A percentile compares a stretch with the other conserved stretches of the same genome.
These are phyloP conservation scores for Ormosia semicastrata DNA, from an alignment of 306 rosid species.

Conservation along the genomic window DNA sequence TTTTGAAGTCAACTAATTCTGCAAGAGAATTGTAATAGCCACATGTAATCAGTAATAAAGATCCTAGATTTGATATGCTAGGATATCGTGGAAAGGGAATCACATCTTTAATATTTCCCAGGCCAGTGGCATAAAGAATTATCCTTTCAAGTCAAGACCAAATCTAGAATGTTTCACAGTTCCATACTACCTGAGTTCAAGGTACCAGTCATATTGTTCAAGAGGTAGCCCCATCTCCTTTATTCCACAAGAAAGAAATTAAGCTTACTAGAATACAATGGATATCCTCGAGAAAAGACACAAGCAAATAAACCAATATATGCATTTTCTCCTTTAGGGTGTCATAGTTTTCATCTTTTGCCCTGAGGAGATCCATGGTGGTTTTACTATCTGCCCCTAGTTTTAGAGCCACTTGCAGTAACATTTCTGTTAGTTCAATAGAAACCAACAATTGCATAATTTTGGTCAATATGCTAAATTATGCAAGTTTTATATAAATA, in stretches of 20 bases:
- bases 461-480: not conserved
- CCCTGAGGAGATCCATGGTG: constrained; percentile 56
- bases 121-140: constrained; percentile 91
- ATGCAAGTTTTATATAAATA: not conserved
- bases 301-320: constrained; percentile 54
- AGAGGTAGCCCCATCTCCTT: constrained; percentile 68
- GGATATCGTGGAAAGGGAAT: constrained; percentile 98
- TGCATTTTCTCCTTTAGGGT: constrained; percentile 61
- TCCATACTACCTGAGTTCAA: constrained; percentile 89
- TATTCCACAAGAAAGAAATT: constrained; percentile 50
- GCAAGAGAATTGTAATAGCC: not conserved
- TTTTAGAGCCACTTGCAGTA: constrained; percentile 68
- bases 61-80: constrained; percentile 86
- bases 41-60: not conserved
- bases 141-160: constrained; percentile 92
- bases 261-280: constrained; percentile 64
- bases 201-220: constrained; percentile 97
- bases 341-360: constrained; percentile 55
- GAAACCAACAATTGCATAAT: not conserved
- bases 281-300: constrained; percentile 64
- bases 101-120: constrained; percentile 91
- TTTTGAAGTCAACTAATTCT: not conserved
- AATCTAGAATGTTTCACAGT: constrained; percentile 85
- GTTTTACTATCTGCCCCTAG: constrained; percentile 67
- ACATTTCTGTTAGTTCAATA: constrained; percentile 18